Base-by-base conservation (phyloP, 306 rosid species). In the Begonia loranthoides region DNA sequence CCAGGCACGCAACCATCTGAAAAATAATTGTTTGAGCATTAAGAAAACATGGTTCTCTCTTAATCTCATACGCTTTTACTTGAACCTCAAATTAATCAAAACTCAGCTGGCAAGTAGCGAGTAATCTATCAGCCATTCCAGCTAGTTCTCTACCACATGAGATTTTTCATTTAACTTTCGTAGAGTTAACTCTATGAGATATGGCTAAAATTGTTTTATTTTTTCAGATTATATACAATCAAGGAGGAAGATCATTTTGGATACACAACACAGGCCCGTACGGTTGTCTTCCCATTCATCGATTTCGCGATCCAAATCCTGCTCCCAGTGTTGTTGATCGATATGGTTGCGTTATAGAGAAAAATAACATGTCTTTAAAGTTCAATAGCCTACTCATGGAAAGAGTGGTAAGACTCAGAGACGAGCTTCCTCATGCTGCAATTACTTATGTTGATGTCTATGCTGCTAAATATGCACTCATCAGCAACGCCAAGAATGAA, bases 401-500 rank as follows among this genome's bases (percentile, higher is more conserved):
- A 38, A 47, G 56, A 15, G 58, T 82, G 40, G 54, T 56, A 67
- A 72, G 69, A 46, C 87, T 79, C 0, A 60, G 79, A 22, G 61
- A 69, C 59, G 53, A 80, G 8, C 89, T 87, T 50, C 84, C 72
- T 1, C 24, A 24, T 64, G 94, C 96, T 46, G 79, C 87, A 4
- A 73, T 87, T 63, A 75, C 87, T 36, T 79, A 87, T 59, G 89
- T 87, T 56, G 96, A 87, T 64, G 74, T 82, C 66, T 82, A 82
- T 70, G 68, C 86, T 0, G 73, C 56, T 9, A 87, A 87, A 71
- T 82, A 80, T 78, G 61, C 78, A 52, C 81, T 86, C 61, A 72
- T 82, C 49, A 73, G 64, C 46, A 77, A 79, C 43, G 66, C 83
- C 61, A 64, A 54, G 16, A 74, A 70, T 79, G 73, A 41, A 15